Percentiles rank a stretch among this genome's conserved stretches.
Conservation (phyloP, 257 asterid genomes). For the Oldenlandia corymbosa region DNA sequence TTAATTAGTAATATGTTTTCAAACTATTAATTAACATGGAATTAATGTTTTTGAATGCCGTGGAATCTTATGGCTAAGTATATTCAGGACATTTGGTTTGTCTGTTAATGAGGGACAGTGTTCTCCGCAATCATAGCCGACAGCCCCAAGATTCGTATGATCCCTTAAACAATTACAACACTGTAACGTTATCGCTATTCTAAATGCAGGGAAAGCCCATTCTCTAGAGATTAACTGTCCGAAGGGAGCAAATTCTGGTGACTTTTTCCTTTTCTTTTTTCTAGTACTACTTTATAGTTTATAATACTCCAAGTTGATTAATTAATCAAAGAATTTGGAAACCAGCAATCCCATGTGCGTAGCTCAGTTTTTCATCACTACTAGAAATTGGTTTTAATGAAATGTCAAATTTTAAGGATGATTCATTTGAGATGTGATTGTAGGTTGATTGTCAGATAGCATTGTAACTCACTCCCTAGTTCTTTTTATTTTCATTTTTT, state of each 20-base stretch:
- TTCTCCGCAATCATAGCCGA: constrained; percentile 44
- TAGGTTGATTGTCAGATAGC: background rate
- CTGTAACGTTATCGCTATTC: constrained; percentile 12
- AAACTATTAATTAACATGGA: constrained; percentile 20
- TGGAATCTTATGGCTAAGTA: constrained; percentile 42
- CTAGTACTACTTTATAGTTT: background rate
- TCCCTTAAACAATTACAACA: constrained; percentile 16
- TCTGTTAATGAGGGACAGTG: constrained; percentile 28
- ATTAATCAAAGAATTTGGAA: constrained; percentile 3
- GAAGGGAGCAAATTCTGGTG: constrained; percentile 11
- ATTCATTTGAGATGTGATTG: constrained; percentile 15
- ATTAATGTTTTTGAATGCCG: constrained; percentile 28
- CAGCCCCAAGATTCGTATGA: constrained; percentile 31
- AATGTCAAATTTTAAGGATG: constrained; percentile 13
- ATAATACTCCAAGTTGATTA: background rate
- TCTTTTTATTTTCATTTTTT: no score
- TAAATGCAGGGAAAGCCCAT: constrained; percentile 28
- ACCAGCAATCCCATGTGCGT: constrained; percentile 23
- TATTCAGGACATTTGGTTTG: constrained; percentile 26
- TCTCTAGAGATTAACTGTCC: background rate
- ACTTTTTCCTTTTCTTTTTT: no score
- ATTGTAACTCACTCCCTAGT: no score
- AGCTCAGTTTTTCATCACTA: constrained; percentile 10
- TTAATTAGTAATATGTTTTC: no score
- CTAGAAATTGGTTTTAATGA: constrained; percentile 20